Evolutionary conservation across 2,329 filamentous ascomycete species (phyloP), one percentile per base, ranked within the genome.

Genomic region (Aplosporella prunicola): DNA sequence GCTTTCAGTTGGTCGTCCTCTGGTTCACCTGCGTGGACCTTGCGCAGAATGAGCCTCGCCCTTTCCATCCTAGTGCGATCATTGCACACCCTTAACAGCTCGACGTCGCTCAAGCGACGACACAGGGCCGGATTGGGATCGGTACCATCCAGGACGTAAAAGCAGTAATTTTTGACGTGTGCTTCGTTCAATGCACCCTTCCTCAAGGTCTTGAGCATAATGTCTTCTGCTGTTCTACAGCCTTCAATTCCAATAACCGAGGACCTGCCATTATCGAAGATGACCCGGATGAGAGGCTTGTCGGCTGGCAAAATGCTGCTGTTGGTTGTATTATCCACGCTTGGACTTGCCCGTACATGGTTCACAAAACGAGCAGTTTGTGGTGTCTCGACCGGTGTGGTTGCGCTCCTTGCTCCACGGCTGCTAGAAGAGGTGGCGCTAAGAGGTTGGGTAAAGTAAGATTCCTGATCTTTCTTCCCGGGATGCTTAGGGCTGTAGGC

Each of bases 91-190:
- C 85, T 79, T 72, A 91, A 83, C 9, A 98, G 67, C 57, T 98
- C 91, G 4, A 78, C 80, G 52, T 98, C 91, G 22, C 80, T 80
- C 25, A 96, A 69, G 33, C 84, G 78, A 43, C 87, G 79, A 57
- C 85, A 93, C 53, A 87, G 78, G 33, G 72, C 74, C 20, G 86
- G 81, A 48, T 91, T 81, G 2, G 88, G 80, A 32, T 95, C 86
- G 25, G 86, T 68, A 34, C 88, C 89, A 47, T 85, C 80, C 41
- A 96, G 69, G 1, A 94, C 81, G 69, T 91, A 96, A 64, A 98
- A 96, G 66, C 88, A 95, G 63, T 94, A 96, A 53, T 93, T 94
- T 51, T 87, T 78, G 56, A 91, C 83, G 52, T 95, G 87, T 45
- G 89, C 84, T 54, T 94, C 87, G 15, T 87, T 83, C 20, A 94